These are phyloP conservation scores for Sorghum bicolor DNA, from an alignment of 176 grass and related monocot species.

Conservation along the genomic window Sorghum_bicolor_NCBIv3 NC_012872.2:3792001-3792500, in stretches of 20 bases:
- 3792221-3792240: too few species aligned
- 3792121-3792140: too few species aligned
- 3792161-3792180: too few species aligned
- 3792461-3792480: constrained; percentile 34
- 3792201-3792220: too few species aligned
- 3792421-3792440: not conserved
- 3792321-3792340: not conserved
- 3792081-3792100: too few species aligned
- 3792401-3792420: constrained; percentile 15
- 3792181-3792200: too few species aligned
- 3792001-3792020: not conserved
- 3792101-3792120: too few species aligned
- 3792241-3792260: too few species aligned
- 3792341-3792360: constrained; percentile 9
- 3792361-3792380: not conserved
- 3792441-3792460: constrained; percentile 8
- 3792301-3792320: not conserved
- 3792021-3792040: not conserved
- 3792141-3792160: too few species aligned
- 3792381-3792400: constrained; percentile 1
- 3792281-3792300: too few species aligned
- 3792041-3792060: not conserved
- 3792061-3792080: not conserved
- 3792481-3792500: constrained; percentile 27
- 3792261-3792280: too few species aligned